Percentiles rank a stretch among this genome's conserved stretches.
These are phyloP conservation scores for Entomortierella parvispora DNA, from an alignment of 192 early-diverging fungal genomes.

Conservation along the genomic window DNA sequence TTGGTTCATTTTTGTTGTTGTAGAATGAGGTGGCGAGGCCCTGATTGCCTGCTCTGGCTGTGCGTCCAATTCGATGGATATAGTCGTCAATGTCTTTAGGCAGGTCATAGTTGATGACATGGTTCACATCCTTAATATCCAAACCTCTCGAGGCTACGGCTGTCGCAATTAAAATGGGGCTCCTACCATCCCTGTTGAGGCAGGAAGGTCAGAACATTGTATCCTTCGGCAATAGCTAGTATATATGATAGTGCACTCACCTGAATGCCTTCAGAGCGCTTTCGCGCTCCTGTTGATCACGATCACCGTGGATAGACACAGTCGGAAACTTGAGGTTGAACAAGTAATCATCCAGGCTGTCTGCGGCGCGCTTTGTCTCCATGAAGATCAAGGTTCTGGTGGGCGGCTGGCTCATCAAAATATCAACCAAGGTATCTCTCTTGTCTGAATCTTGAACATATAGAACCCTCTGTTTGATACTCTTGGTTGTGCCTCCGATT, in stretches of 20 bases:
- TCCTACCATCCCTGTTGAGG: constrained; percentile 49
- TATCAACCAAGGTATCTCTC: constrained; percentile 60
- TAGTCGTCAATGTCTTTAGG: constrained; percentile 87
- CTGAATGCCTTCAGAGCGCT: constrained; percentile 78
- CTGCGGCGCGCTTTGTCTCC: constrained; percentile 83
- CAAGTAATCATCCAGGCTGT: constrained; percentile 78
- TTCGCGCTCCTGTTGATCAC: constrained; percentile 84
- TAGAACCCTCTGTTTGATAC: constrained; percentile 57
- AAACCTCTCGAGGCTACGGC: constrained; percentile 89
- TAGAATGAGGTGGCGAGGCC: constrained; percentile 70
- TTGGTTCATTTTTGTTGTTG: constrained; percentile 51
- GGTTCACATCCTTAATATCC: constrained; percentile 85
- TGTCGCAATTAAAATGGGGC: constrained; percentile 86
- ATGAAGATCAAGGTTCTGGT: constrained; percentile 84
- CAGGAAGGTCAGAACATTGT: background rate
- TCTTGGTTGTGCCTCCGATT: constrained; percentile 37
- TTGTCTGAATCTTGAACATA: constrained; percentile 74
- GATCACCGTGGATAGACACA: constrained; percentile 88
- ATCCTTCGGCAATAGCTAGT: background rate
- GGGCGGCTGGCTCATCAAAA: constrained; percentile 59
- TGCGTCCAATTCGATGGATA: constrained; percentile 85
- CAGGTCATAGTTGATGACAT: constrained; percentile 91
- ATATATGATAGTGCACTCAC: constrained; percentile 7
- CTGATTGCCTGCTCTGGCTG: constrained; percentile 69
- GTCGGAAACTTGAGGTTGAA: constrained; percentile 76